Evolutionary conservation across 106 monocot species (phyloP).

Genomic region (Narthecium ossifragum): DNA sequence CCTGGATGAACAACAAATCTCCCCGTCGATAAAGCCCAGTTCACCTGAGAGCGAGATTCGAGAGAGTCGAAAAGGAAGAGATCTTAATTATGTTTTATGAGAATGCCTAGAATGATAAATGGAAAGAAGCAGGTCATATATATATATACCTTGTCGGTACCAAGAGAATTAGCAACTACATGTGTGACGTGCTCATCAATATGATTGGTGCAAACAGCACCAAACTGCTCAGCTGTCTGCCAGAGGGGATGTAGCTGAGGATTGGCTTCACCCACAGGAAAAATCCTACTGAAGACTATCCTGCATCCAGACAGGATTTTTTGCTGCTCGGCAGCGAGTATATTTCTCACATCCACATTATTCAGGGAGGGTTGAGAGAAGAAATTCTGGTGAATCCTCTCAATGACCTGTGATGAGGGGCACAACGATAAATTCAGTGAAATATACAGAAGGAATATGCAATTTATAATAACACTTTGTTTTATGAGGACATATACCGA

Average conservation of each 20-base stretch:
- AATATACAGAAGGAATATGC: not conserved
- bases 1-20: constrained; percentile 83
- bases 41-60: constrained; percentile 43
- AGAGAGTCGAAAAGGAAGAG: not conserved
- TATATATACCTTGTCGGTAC: constrained; percentile 80
- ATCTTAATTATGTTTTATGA: not conserved
- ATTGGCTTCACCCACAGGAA: constrained; percentile 85
- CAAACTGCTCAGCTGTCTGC: constrained; percentile 98
- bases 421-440: not conserved
- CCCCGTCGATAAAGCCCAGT: constrained; percentile 84
- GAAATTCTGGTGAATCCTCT: constrained; percentile 76
- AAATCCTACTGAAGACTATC: constrained; percentile 92
- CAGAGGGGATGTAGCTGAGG: constrained; percentile 87
- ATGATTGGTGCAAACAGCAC: constrained; percentile 81
- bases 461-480: not conserved
- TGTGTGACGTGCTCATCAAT: constrained; percentile 94
- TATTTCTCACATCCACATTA: constrained; percentile 80
- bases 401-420: constrained; percentile 61
- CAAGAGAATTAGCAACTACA: constrained; percentile 87
- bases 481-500: constrained; percentile 37
- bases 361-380: constrained; percentile 64
- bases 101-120: not conserved
- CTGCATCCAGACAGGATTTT: constrained; percentile 74
- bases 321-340: constrained; percentile 78
- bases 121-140: not conserved